Conservation (phyloP, 371 early-diverging fungal genomes). For the Haplosporangium sp. region DNA sequence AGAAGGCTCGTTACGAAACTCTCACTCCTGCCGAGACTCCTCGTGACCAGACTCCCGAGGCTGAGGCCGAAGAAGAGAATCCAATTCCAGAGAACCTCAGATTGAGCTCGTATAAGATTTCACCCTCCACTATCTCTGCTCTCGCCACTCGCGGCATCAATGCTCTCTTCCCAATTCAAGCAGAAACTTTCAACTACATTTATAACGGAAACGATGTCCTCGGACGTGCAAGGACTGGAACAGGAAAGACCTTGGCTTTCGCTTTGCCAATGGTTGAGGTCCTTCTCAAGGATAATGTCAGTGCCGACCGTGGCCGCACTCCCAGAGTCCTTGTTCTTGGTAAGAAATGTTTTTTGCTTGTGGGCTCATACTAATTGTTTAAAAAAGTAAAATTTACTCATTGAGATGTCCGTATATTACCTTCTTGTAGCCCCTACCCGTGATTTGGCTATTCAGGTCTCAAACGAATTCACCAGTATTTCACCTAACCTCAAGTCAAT, state of each 20-base stretch:
- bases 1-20: conserved; percentile 35
- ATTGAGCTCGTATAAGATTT: conserved; percentile 72
- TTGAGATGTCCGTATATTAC: background rate
- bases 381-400: background rate
- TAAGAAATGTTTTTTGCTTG: conserved; percentile 1
- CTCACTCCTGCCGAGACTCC: conserved; percentile 35
- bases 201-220: conserved; percentile 92
- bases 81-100: conserved; percentile 76
- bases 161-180: conserved; percentile 95
- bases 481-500: conserved; percentile 66
- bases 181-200: conserved; percentile 85
- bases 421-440: conserved; percentile 87
- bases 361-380: background rate
- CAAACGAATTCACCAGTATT: conserved; percentile 76
- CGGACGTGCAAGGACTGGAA: conserved; percentile 96
- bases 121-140: conserved; percentile 44
- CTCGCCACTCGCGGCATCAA: conserved; percentile 72
- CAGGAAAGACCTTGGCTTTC: conserved; percentile 95
- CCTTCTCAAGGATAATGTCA: conserved; percentile 67
- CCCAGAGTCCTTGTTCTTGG: conserved; percentile 88
- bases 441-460: conserved; percentile 95
- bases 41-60: conserved; percentile 49
- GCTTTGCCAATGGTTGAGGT: conserved; percentile 89
- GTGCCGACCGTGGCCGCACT: conserved; percentile 72
- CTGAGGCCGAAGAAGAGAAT: conserved; percentile 56